Percentiles rank a stretch among this genome's conserved stretches.
Evolutionary conservation across 345 rosid genomes (phyloP).

Genomic region (Heritiera littoralis): DNA sequence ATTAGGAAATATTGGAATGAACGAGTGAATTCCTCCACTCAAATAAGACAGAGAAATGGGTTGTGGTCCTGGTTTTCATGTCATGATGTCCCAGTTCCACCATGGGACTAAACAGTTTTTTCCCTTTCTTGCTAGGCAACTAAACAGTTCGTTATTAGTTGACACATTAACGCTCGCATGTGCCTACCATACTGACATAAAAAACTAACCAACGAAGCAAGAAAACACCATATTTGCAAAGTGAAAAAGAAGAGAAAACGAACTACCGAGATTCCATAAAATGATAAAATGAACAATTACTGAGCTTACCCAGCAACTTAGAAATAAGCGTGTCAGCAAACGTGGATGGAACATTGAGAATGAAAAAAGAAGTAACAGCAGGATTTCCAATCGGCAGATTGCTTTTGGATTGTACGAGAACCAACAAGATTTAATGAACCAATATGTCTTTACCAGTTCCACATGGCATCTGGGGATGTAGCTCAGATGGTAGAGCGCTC

Average conservation of each 20-base stretch:
- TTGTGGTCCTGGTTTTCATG: constrained; percentile 7
- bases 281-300: background rate
- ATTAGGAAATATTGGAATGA: background rate
- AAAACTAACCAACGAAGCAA: background rate
- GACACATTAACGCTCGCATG: background rate
- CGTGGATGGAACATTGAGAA: background rate
- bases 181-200: background rate
- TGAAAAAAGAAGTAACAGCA: background rate
- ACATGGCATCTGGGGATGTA: background rate
- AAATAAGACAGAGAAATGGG: background rate
- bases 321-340: background rate
- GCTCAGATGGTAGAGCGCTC: constrained; percentile 92
- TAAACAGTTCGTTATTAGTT: constrained; percentile 2
- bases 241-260: background rate
- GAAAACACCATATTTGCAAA: background rate
- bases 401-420: background rate
- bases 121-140: constrained; percentile 13
- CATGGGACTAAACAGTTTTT: background rate
- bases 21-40: background rate
- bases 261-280: background rate
- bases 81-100: too few species aligned
- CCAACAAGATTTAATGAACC: too few species aligned
- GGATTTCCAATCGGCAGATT: background rate
- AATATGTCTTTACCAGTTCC: too few species aligned
- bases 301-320: background rate